Conservation (phyloP, 176 grass and related monocot genomes). For the Carex myosuroides region DNA sequence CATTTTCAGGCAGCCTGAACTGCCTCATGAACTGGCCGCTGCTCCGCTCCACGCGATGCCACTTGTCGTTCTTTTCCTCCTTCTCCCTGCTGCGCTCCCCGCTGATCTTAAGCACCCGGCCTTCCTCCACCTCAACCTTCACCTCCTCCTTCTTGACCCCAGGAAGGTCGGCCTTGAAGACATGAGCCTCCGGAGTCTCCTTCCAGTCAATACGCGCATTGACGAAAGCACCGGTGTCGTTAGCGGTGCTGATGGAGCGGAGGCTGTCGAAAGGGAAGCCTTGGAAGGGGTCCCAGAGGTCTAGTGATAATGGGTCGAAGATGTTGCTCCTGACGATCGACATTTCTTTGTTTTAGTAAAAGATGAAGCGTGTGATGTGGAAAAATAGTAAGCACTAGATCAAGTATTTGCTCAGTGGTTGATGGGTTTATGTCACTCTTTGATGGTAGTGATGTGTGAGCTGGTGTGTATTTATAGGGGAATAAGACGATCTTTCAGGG, state of each 20-base stretch:
- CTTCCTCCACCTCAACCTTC: slow-evolving; percentile 22
- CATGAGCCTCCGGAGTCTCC: slow-evolving; percentile 29
- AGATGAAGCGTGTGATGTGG: not conserved
- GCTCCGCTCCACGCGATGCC: slow-evolving; percentile 37
- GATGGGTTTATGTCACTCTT: not conserved
- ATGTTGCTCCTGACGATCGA: slow-evolving; percentile 8
- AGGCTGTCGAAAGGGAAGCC: not conserved
- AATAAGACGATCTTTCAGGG: not conserved
- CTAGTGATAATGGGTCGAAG: slow-evolving; percentile 4
- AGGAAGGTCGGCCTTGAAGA: slow-evolving; percentile 1
- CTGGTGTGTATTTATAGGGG: not conserved
- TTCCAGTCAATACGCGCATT: slow-evolving; percentile 36
- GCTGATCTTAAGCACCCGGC: not conserved
- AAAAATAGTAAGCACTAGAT: not conserved
- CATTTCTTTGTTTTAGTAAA: not conserved
- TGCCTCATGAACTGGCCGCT: slow-evolving; percentile 30
- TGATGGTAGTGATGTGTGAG: not conserved
- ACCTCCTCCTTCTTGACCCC: slow-evolving; percentile 11
- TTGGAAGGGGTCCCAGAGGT: slow-evolving; percentile 8
- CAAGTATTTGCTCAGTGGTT: not conserved
- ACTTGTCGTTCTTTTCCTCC: slow-evolving; percentile 6
- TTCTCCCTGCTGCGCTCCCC: not conserved
- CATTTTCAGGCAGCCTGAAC: slow-evolving; percentile 16
- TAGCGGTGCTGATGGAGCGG: not conserved
- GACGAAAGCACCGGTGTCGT: not conserved